Base-by-base conservation (phyloP, 768 basidiomycete genomes). In the Ramaria sp. region DNA sequence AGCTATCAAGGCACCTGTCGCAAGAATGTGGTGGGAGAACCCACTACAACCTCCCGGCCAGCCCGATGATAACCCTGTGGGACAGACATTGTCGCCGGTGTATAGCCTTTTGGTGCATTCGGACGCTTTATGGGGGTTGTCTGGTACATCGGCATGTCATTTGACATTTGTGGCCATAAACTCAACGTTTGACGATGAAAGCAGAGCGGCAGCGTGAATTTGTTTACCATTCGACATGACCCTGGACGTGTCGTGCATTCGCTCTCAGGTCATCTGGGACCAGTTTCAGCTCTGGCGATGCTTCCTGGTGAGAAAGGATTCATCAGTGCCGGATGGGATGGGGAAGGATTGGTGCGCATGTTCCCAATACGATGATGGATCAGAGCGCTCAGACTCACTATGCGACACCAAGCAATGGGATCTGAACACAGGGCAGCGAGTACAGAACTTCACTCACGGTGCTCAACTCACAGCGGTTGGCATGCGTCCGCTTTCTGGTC, bases 241-340 rank as follows among this genome's bases (percentile, higher is more conserved):
- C 90, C 94, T 49, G 95, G 95, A 47, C 80, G 79, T 58, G 71
- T 86, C 17, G 76, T 79, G 49, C 83, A 89, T 72, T 78, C 80
- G 10, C 78, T 92, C 72, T 76, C 76, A 55, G 87, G 84, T 0
- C 92, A 95, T 65, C 77, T 78, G 51, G 82, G 84, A 2, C 86
- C 90, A 24, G 83, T 99, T 17, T 95, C 94, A 45, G 83, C 84
- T n/a, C 73, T 99, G 55, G 77, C 83, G 1, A 73, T 99, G 62
- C 77, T 83, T 59, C 80, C 87, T 60, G 83, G 88, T 58, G 91
- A 97, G 68, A 87, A 86, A 62, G 81, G 84, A 0, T 81, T 93
- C 61, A 84, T 92, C 63, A 94, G 91, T 66, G 93, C 90, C 5
- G 86, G 91, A 19, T 97, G 95, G 94, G 96, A 98, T 66, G 89